Conservation (phyloP, 257 asterid genomes). For the Nicotiana tabacum region DNA sequence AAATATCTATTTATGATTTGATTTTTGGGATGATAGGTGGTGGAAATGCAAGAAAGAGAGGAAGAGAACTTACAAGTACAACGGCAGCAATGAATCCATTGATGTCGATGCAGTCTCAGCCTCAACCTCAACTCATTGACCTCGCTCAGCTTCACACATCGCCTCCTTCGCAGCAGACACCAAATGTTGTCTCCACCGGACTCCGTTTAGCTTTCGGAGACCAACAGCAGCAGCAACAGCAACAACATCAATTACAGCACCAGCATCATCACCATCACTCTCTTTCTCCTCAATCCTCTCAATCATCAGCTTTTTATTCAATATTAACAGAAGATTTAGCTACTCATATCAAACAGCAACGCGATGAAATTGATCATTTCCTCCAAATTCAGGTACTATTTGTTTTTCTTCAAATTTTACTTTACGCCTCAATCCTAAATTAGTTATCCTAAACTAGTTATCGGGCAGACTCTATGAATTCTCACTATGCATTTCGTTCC, state of each 20-base stretch:
- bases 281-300: constrained; percentile 38
- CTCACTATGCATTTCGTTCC: neutral
- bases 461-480: neutral
- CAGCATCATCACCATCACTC: constrained; percentile 11
- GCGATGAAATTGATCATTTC: constrained; percentile 35
- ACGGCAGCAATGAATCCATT: constrained; percentile 16
- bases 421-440: neutral
- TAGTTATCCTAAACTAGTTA: no score
- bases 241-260: neutral
- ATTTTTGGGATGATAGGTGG: constrained; percentile 12
- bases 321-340: constrained; percentile 29
- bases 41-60: constrained; percentile 27
- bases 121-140: constrained; percentile 24
- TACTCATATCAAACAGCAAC: constrained; percentile 32
- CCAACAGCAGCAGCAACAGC: constrained; percentile 17
- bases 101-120: constrained; percentile 21
- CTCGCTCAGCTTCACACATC: constrained; percentile 27
- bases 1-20: no score
- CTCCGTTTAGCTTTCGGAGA: constrained; percentile 37
- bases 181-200: constrained; percentile 35
- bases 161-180: constrained; percentile 7
- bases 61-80: constrained; percentile 21
- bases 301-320: constrained; percentile 29
- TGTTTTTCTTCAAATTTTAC: neutral
- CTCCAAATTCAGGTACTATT: constrained; percentile 17